Conservation (phyloP, 306 rosid genomes). For the Malus orientalis region DNA sequence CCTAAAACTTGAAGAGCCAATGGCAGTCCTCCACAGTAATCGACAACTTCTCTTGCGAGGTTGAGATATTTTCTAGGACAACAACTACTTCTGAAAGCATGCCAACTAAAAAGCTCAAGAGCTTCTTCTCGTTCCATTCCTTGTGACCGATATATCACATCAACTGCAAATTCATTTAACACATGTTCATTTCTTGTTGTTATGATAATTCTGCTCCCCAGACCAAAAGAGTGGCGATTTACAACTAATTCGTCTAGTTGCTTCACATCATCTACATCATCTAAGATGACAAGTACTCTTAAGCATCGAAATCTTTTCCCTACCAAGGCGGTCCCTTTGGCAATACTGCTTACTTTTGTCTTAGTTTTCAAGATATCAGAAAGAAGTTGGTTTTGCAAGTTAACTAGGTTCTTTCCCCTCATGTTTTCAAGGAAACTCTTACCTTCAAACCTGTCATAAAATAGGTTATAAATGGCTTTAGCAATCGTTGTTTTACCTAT, state of each 20-base stretch:
- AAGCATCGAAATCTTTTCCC: background rate
- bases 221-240: background rate
- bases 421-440: too few relatives aligned
- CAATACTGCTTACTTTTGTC: too few relatives aligned
- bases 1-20: slow-evolving; percentile 37
- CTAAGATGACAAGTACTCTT: slow-evolving; percentile 11
- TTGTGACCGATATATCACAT: background rate
- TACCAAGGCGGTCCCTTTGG: background rate
- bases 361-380: too few relatives aligned
- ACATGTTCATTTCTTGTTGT: slow-evolving; percentile 12
- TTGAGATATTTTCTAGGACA: background rate
- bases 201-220: slow-evolving; percentile 13
- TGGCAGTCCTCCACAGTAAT: slow-evolving; percentile 30
- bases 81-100: slow-evolving; percentile 17
- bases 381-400: too few relatives aligned
- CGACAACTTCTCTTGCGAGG: background rate
- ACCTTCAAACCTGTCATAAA: too few relatives aligned
- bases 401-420: too few relatives aligned
- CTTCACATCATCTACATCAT: background rate
- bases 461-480: too few relatives aligned
- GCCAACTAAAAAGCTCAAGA: slow-evolving; percentile 18
- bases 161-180: background rate
- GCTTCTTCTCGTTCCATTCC: slow-evolving; percentile 14
- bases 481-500: too few relatives aligned
- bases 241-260: background rate